Conservation (phyloP, 805 yeast genomes). For the Helenozyma rhizophorensis region DNA sequence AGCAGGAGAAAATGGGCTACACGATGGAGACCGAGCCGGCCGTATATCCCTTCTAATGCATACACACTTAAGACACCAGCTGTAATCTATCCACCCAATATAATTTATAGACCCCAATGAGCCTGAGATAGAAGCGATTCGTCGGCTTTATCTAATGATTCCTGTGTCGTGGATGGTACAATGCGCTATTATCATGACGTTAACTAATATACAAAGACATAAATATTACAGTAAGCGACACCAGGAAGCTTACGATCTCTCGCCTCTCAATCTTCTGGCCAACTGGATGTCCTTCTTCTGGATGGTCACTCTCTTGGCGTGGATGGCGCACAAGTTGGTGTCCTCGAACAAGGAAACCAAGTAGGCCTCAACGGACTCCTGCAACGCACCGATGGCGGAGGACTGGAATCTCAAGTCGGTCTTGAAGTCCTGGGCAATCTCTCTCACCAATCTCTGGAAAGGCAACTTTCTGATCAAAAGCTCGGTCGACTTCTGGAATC, state of each 20-base stretch:
- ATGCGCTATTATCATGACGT: not conserved
- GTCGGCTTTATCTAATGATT: no score
- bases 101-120: no score
- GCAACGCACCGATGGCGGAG: slow-evolving; percentile 45
- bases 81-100: no score
- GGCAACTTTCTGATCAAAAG: slow-evolving; percentile 45
- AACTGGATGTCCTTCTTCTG: slow-evolving; percentile 47
- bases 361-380: slow-evolving; percentile 46
- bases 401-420: slow-evolving; percentile 45
- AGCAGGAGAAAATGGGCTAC: slow-evolving; percentile 44
- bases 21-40: slow-evolving; percentile 36
- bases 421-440: slow-evolving; percentile 45
- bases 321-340: slow-evolving; percentile 47
- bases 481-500: slow-evolving; percentile 45
- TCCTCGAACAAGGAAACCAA: slow-evolving; percentile 44
- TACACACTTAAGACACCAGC: no score
- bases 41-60: slow-evolving; percentile 37
- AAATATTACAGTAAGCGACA: slow-evolving; percentile 18
- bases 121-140: no score
- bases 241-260: slow-evolving; percentile 33
- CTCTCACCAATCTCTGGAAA: slow-evolving; percentile 46
- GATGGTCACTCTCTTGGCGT: slow-evolving; percentile 46
- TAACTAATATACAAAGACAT: slow-evolving; percentile 17
- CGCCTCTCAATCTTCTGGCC: slow-evolving; percentile 49
- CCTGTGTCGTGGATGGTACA: no score